Evolutionary conservation across 2,329 filamentous ascomycete species (phyloP).

Genomic region (Fusarium setosum): DNA sequence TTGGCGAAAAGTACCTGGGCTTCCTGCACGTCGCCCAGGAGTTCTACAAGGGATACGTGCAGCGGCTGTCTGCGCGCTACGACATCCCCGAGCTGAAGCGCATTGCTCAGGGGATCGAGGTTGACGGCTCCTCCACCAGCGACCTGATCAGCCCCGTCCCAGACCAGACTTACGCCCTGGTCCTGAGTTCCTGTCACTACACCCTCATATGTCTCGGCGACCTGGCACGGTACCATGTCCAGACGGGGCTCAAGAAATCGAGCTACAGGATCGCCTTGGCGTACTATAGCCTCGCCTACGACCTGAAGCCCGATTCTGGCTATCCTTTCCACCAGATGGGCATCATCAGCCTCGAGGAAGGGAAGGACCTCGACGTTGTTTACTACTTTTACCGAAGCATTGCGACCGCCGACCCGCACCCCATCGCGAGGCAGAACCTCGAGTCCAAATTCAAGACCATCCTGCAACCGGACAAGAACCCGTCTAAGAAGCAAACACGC

Average conservation of each 20-base stretch:
- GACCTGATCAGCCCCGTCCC: slow-evolving; percentile 58
- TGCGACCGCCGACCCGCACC: slow-evolving; percentile 78
- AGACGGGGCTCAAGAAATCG: slow-evolving; percentile 77
- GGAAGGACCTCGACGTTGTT: slow-evolving; percentile 84
- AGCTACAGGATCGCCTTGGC: slow-evolving; percentile 84
- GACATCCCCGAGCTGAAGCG: slow-evolving; percentile 63
- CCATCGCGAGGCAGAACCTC: slow-evolving; percentile 80
- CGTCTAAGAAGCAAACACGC: slow-evolving; percentile 42
- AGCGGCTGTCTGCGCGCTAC: slow-evolving; percentile 75
- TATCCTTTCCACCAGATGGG: slow-evolving; percentile 91
- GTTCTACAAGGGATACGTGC: slow-evolving; percentile 89
- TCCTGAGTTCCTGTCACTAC: slow-evolving; percentile 81
- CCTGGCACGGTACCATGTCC: slow-evolving; percentile 85
- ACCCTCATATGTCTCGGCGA: slow-evolving; percentile 91
- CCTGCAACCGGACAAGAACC: slow-evolving; percentile 50
- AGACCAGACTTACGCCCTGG: slow-evolving; percentile 63
- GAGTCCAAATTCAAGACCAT: slow-evolving; percentile 78
- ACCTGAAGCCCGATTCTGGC: slow-evolving; percentile 82
- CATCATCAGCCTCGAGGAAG: slow-evolving; percentile 82
- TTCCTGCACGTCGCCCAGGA: slow-evolving; percentile 90
- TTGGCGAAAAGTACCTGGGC: slow-evolving; percentile 82
- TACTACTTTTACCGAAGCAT: slow-evolving; percentile 92
- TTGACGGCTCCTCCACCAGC: slow-evolving; percentile 39
- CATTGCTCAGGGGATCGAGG: slow-evolving; percentile 54
- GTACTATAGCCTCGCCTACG: slow-evolving; percentile 86